Evolutionary conservation across 441 rosid genomes (phyloP), one percentile per base, ranked within the genome.

Genomic region (Manihot esculenta): DNA sequence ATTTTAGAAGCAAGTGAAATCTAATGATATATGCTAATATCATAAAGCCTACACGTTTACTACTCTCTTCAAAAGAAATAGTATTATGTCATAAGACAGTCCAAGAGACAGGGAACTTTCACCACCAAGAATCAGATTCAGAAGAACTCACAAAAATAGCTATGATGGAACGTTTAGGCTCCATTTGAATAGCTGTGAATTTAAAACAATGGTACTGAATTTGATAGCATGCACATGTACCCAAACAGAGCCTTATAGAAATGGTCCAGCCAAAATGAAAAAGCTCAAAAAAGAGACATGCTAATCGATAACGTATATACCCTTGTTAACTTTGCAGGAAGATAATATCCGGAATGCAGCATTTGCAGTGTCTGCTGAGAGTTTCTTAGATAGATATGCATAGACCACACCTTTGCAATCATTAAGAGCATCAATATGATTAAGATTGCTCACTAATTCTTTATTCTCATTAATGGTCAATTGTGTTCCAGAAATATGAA

Each of bases 271-370:
- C 0, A 38, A 45, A 49, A 14, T 53, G 45, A n/a, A 41, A 44
- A 50, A 51, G 49, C 0, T 42, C n/a, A 10, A 47, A 33, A 63
- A 62, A 63, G 27, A 44, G 14, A 33, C 35, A 4, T 20, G 23
- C 33, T 55, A 61, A 13, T 30, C 47, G 49, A 62, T 45, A 18
- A 60, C 17, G 35, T n/a, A 63, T 8, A 33, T 87, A 89, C 99
- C 99, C 79, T 89, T 94, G 87, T 94, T 94, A 74, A 90, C 94
- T 83, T 92, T 94, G 93, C 99, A 94, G 45, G 97, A 80, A 41
- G 97, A 90, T 66, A 94, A 76, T 76, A 85, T 87, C 49, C 99
- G 88, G 77, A 92, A 94, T 21, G 97, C 96, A 12, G 80, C 20
- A 74, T 89, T 88, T 50, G 97, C 96, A 33, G 72, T 85, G 78